These are phyloP conservation scores for Hyaloscypha variabilis DNA, from an alignment of 495 filamentous ascomycete species.

Conservation along the genomic window DNA sequence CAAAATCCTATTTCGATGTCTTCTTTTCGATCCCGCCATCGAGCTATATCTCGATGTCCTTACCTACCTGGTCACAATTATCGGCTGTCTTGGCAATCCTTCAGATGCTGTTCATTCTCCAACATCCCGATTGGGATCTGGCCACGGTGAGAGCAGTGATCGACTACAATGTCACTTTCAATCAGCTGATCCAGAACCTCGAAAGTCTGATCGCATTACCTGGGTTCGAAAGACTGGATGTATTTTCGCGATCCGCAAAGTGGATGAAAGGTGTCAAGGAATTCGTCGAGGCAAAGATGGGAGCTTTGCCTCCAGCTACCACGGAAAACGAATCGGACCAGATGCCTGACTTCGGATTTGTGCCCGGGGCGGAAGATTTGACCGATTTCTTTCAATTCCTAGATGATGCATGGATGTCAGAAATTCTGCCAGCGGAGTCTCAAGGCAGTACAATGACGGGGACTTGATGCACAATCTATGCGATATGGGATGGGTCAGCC, in stretches of 20 bases:
- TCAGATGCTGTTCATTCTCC: constrained; percentile 41
- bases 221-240: not conserved
- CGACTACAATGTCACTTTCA: constrained; percentile 35
- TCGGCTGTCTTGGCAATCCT: constrained; percentile 39
- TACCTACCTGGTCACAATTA: constrained; percentile 45
- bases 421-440: no score
- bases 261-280: not conserved
- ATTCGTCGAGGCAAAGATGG: not conserved
- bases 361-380: not conserved
- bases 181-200: constrained; percentile 6
- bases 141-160: constrained; percentile 38
- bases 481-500: no score
- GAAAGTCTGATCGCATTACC: not conserved
- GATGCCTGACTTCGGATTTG: not conserved
- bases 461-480: no score
- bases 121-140: constrained; percentile 45
- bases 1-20: constrained; percentile 40
- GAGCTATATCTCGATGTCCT: constrained; percentile 35
- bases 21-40: constrained; percentile 37
- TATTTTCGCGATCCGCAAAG: not conserved
- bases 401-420: not conserved
- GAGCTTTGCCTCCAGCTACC: not conserved
- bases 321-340: not conserved
- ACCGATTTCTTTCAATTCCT: not conserved
- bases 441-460: no score